phyloP scores from a whole-genome alignment of 2,329 filamentous ascomycete species.

The Aspergillus texensis region DNA sequence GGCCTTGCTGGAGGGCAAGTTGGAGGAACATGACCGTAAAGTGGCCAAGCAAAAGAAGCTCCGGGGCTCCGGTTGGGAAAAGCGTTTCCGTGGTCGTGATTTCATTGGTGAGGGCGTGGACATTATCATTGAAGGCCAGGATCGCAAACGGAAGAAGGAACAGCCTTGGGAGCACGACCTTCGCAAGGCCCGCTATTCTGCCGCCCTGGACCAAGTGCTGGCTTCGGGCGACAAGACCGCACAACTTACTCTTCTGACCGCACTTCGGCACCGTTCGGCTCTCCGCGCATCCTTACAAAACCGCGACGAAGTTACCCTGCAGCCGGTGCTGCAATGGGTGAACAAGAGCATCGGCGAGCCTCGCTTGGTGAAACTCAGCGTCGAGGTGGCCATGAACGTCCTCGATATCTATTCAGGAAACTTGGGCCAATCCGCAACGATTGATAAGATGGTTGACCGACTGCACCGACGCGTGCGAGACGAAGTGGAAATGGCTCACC shows the following conservation, averaged over 20 bases:
- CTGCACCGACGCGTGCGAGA: slow-evolving; percentile 71
- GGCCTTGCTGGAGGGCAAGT: slow-evolving; percentile 73
- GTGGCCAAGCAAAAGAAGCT: slow-evolving; percentile 70
- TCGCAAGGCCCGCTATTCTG: slow-evolving; percentile 73
- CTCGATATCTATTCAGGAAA: slow-evolving; percentile 87
- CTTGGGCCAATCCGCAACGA: slow-evolving; percentile 70
- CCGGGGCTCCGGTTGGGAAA: slow-evolving; percentile 62
- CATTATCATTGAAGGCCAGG: slow-evolving; percentile 76
- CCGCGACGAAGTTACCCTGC: slow-evolving; percentile 77
- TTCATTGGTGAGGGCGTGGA: slow-evolving; percentile 82
- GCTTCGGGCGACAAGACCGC: slow-evolving; percentile 60
- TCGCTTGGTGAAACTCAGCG: slow-evolving; percentile 75
- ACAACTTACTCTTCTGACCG: slow-evolving; percentile 76
- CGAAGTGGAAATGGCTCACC: slow-evolving; percentile 81
- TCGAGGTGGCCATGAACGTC: slow-evolving; percentile 79
- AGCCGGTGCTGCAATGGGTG: slow-evolving; percentile 83
- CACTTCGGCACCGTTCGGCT: slow-evolving; percentile 84
- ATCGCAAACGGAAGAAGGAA: slow-evolving; percentile 66
- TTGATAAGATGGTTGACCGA: slow-evolving; percentile 69
- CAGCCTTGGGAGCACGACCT: slow-evolving; percentile 80
- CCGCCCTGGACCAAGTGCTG: slow-evolving; percentile 79
- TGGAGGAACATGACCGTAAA: slow-evolving; percentile 75
- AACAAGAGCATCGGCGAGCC: slow-evolving; percentile 80
- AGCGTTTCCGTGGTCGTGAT: slow-evolving; percentile 70
- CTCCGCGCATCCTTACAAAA: slow-evolving; percentile 77